phyloP scores from a whole-genome alignment of 2,329 filamentous ascomycete genomes.

The Colletotrichum acutatum region DNA sequence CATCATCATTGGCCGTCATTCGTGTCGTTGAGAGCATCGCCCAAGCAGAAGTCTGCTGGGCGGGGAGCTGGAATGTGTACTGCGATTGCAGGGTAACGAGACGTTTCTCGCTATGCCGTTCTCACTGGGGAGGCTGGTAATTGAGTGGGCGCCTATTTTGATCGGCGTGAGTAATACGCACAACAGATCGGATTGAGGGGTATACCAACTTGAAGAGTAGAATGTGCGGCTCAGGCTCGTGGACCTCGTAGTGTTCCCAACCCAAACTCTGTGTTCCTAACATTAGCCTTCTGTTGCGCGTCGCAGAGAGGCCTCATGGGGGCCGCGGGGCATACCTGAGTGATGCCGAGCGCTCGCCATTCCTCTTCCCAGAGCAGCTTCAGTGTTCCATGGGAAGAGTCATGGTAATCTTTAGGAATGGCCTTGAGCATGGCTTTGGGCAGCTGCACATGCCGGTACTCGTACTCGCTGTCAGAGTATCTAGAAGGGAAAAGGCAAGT shows the following conservation, averaged over 20 bases:
- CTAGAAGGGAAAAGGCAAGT: conserved; percentile 56
- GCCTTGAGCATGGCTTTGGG: conserved; percentile 98
- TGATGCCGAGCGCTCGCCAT: conserved; percentile 97
- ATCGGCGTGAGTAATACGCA: neutral
- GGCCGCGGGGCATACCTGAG: conserved; percentile 75
- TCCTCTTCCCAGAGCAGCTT: conserved; percentile 99
- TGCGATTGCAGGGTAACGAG: conserved; percentile 30
- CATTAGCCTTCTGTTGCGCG: conserved; percentile 10
- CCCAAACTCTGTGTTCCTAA: conserved; percentile 80
- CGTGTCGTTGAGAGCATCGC: conserved; percentile 33
- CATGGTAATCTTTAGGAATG: conserved; percentile 95
- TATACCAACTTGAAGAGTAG: conserved; percentile 92
- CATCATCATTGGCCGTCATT: conserved; percentile 37
- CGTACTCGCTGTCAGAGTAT: conserved; percentile 91
- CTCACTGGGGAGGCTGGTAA: conserved; percentile 78
- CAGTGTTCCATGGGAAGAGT: conserved; percentile 87
- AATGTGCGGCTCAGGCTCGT: conserved; percentile 98
- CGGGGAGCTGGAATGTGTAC: conserved; percentile 23
- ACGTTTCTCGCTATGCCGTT: conserved; percentile 36
- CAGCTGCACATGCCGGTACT: conserved; percentile 97
- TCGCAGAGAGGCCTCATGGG: neutral
- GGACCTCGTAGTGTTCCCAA: conserved; percentile 99
- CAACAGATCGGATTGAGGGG: neutral
- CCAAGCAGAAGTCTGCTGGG: conserved; percentile 21
- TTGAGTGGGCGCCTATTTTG: conserved; percentile 79